A percentile compares a stretch with the other conserved stretches of the same genome.
Conservation (phyloP, 2,329 filamentous ascomycete species). For the Cercospora zeae-maydis region DNA sequence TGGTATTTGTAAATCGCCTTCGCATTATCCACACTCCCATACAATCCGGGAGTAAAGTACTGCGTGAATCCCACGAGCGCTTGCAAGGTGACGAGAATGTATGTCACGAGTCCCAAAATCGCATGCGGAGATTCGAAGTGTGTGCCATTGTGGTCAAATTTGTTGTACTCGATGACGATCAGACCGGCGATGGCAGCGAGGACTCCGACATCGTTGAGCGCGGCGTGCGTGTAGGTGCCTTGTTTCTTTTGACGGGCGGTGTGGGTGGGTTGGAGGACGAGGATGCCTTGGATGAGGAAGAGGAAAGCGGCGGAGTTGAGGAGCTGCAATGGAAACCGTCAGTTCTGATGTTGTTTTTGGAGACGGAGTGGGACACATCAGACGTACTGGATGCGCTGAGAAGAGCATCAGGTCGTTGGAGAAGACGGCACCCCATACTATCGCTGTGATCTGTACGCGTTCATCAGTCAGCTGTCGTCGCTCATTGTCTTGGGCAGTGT, state of each 20-base stretch:
- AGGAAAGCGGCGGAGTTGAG: constrained; percentile 60
- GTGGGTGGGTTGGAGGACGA: constrained; percentile 84
- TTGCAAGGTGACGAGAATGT: constrained; percentile 67
- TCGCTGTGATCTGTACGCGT: constrained; percentile 56
- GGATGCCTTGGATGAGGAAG: constrained; percentile 71
- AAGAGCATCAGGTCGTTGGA: constrained; percentile 71
- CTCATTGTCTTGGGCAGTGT: too few relatives aligned
- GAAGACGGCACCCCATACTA: constrained; percentile 77
- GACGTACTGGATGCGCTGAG: constrained; percentile 75
- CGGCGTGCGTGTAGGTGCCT: constrained; percentile 63
- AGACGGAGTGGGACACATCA: not conserved
- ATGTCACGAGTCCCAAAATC: constrained; percentile 74
- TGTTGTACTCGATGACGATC: constrained; percentile 77
- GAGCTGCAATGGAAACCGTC: constrained; percentile 28
- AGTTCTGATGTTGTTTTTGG: not conserved
- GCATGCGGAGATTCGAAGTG: constrained; percentile 82
- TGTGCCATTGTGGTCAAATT: constrained; percentile 60
- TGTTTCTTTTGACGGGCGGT: constrained; percentile 67
- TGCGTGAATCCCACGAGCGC: constrained; percentile 76
- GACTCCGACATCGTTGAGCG: constrained; percentile 64
- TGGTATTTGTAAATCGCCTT: constrained; percentile 91
- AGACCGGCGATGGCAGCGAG: constrained; percentile 62
- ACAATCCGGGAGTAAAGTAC: constrained; percentile 70
- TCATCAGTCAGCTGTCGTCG: not conserved
- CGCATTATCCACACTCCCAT: constrained; percentile 74